Evolutionary conservation across 768 basidiomycete genomes (phyloP), one percentile per base, ranked within the genome.

Genomic region (Tricholoma flavovirens): DNA sequence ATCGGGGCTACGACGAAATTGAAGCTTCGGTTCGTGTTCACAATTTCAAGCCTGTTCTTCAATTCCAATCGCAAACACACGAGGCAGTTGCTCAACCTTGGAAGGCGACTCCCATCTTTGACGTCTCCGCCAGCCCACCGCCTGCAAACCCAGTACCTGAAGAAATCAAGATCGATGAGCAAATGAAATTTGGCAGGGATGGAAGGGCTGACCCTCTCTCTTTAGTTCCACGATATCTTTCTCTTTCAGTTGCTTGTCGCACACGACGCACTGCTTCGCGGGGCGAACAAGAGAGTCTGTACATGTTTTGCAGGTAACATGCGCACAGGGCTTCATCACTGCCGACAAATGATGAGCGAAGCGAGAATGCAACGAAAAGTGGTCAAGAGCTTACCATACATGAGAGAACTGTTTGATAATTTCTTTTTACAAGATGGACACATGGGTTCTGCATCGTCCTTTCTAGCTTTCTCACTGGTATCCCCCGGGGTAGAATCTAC

Each of bases 281-380:
- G 88, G 83, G 29, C 81, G 82, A 15, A 94, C 87, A 42, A 98
- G 84, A 2, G 90, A 85, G 53, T 98, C 93, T 2, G 86, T 85
- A 69, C 97, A 98, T 5, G 86, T 89, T 66, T 90, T 88, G 71
- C 97, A 99, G 0, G 87, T 80, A 26, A 98, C 93, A 69, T 99
- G 93, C 0, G 86, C 88, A 69, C 96, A 99, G 4, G 87, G 79
- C 68, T 88, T 90, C 77, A 87, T 83, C 38, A 90, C 90, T 92
- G 48, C 42, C 33, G 24, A 51, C 29, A 15, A 8, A 10, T 49
- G 9, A 46, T 59, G 22, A 56, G 43, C n/a, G 17, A 15, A 5
- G 17, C 19, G 29, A 43, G 49, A 29, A 42, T 14, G 49, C 52
- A 21, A 36, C 54, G 32, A 30, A 40, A 36, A 32, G 36, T 21